phyloP scores from a whole-genome alignment of 2,329 filamentous ascomycete genomes.

The Nemania sp. region DNA sequence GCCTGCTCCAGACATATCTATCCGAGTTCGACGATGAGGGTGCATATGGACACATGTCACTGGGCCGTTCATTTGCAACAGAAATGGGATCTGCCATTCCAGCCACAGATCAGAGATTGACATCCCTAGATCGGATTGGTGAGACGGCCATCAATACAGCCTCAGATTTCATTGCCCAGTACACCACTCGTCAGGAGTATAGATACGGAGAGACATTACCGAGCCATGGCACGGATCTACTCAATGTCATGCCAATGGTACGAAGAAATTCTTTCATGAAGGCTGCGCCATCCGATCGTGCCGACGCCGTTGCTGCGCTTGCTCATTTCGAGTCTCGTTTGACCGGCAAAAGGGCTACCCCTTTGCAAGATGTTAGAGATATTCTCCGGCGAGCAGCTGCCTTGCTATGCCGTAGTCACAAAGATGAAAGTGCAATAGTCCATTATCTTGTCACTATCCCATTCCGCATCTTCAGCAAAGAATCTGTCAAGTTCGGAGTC shows the following conservation, averaged over 20 bases:
- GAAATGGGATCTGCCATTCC: slow-evolving; percentile 91
- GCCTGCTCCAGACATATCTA: slow-evolving; percentile 91
- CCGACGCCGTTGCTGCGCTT: slow-evolving; percentile 66
- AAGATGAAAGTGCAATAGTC: slow-evolving; percentile 76
- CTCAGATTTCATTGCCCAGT: slow-evolving; percentile 95
- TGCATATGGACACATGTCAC: slow-evolving; percentile 85
- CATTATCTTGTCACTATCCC: slow-evolving; percentile 91
- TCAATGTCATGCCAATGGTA: slow-evolving; percentile 61
- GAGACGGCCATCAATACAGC: slow-evolving; percentile 82
- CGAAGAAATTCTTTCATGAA: slow-evolving; percentile 56
- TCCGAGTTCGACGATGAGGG: slow-evolving; percentile 94
- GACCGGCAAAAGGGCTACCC: slow-evolving; percentile 67
- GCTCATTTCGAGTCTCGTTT: slow-evolving; percentile 74
- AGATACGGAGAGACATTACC: slow-evolving; percentile 78
- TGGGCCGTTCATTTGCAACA: slow-evolving; percentile 90
- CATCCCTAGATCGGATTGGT: slow-evolving; percentile 75
- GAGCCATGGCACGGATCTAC: slow-evolving; percentile 68
- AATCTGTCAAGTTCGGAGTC: slow-evolving; percentile 92
- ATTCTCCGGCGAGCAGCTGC: slow-evolving; percentile 83
- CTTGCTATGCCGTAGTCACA: slow-evolving; percentile 76
- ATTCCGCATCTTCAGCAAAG: slow-evolving; percentile 89
- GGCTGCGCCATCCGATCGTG: slow-evolving; percentile 56
- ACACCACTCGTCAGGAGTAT: slow-evolving; percentile 95
- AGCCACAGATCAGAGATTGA: slow-evolving; percentile 80
- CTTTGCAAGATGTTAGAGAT: slow-evolving; percentile 75